Percentiles rank a stretch among this genome's conserved stretches.
These are phyloP conservation scores for Byssochlamys sp. DNA, from an alignment of 2,329 filamentous ascomycete species.

Conservation along the genomic window DNA sequence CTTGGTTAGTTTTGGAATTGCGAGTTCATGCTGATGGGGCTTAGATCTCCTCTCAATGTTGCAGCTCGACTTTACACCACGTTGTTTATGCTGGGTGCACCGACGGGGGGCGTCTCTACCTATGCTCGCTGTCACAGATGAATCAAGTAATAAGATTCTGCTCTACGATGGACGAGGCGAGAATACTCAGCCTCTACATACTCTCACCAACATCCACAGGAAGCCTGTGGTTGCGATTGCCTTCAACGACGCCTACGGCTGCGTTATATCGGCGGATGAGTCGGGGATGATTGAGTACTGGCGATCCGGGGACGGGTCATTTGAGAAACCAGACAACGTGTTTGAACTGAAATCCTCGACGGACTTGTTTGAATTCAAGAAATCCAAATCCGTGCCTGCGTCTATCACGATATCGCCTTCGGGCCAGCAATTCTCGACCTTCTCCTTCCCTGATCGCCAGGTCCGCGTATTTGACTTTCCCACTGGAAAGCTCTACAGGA, in stretches of 20 bases:
- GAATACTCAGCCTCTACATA: slow-evolving; percentile 64
- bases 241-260: slow-evolving; percentile 82
- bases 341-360: slow-evolving; percentile 91
- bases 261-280: slow-evolving; percentile 80
- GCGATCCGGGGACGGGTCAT: slow-evolving; percentile 61
- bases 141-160: slow-evolving; percentile 60
- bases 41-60: slow-evolving; percentile 71
- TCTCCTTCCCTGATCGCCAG: slow-evolving; percentile 88
- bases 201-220: slow-evolving; percentile 68
- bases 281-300: slow-evolving; percentile 96
- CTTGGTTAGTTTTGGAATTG: slow-evolving; percentile 1
- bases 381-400: slow-evolving; percentile 74
- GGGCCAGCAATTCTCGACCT: slow-evolving; percentile 73
- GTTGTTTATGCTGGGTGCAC: slow-evolving; percentile 86
- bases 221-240: slow-evolving; percentile 73
- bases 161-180: slow-evolving; percentile 88
- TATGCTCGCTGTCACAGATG: slow-evolving; percentile 71
- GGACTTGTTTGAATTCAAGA: slow-evolving; percentile 93
- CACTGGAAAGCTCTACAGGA: slow-evolving; percentile 75
- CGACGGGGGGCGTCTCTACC: slow-evolving; percentile 77
- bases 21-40: slow-evolving; percentile 7
- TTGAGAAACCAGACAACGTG: slow-evolving; percentile 83
- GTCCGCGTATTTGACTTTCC: slow-evolving; percentile 88
- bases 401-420: slow-evolving; percentile 78
- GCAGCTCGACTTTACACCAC: slow-evolving; percentile 63